phyloP scores from a whole-genome alignment of 2,329 filamentous ascomycete species.

The Alternaria rosae region DNA sequence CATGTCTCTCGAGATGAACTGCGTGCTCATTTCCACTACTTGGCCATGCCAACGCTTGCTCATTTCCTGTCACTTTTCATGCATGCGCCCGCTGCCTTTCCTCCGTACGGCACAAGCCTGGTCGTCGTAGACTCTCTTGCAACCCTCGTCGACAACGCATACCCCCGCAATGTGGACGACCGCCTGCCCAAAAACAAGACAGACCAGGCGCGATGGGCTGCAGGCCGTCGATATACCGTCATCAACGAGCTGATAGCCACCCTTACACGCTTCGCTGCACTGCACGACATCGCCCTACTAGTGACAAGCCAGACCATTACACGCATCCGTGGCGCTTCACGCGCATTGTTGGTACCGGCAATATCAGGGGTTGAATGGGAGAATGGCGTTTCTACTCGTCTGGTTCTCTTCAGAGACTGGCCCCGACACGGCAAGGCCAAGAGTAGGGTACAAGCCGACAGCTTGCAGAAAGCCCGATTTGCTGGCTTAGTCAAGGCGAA shows the following conservation, averaged over 20 bases:
- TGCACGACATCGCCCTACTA: constrained; percentile 75
- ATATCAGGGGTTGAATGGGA: constrained; percentile 83
- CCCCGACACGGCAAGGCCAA: constrained; percentile 38
- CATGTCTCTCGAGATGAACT: constrained; percentile 36
- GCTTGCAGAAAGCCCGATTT: constrained; percentile 48
- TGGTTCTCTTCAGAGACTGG: constrained; percentile 82
- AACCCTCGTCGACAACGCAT: constrained; percentile 76
- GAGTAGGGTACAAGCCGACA: constrained; percentile 36
- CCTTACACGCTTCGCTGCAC: constrained; percentile 75
- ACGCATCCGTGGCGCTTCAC: constrained; percentile 72
- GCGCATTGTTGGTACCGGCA: constrained; percentile 75
- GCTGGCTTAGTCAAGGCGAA: constrained; percentile 55
- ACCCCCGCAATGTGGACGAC: constrained; percentile 65
- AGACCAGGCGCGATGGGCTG: constrained; percentile 58
- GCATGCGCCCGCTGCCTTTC: constrained; percentile 68
- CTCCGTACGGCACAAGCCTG: constrained; percentile 69
- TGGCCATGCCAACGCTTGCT: constrained; percentile 65
- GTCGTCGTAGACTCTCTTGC: constrained; percentile 82
- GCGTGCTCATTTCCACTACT: constrained; percentile 68
- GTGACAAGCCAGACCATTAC: constrained; percentile 82
- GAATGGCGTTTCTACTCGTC: constrained; percentile 72
- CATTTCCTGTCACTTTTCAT: constrained; percentile 76
- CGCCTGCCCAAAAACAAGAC: constrained; percentile 54
- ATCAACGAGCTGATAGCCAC: constrained; percentile 69
- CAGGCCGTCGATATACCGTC: constrained; percentile 64